Percentiles rank a stretch among this genome's conserved stretches.
These are phyloP conservation scores for Ormosia semicastrata DNA, from an alignment of 306 rosid genomes.

Conservation along the genomic window DNA sequence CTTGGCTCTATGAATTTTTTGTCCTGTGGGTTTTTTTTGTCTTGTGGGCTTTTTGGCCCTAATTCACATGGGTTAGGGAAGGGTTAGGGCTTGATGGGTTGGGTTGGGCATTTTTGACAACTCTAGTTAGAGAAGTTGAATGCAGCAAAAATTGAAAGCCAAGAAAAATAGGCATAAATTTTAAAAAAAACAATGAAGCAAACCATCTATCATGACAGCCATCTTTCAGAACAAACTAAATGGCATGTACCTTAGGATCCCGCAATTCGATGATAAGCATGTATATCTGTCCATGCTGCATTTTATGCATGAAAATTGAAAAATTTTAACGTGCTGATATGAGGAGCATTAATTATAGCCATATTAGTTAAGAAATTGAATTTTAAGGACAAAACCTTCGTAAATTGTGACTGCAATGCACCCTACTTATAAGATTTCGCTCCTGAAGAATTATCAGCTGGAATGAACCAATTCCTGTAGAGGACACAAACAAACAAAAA, in stretches of 20 bases:
- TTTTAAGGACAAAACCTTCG: constrained; percentile 20
- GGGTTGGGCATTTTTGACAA: too few species aligned
- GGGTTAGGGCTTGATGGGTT: too few species aligned
- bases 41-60: too few species aligned
- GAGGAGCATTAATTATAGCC: not conserved
- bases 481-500: not conserved
- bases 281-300: constrained; percentile 37
- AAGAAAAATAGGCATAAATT: not conserved
- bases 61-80: too few species aligned
- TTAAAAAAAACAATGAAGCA: too few species aligned
- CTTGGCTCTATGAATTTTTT: too few species aligned
- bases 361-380: not conserved
- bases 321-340: not conserved
- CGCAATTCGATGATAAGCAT: constrained; percentile 34
- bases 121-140: not conserved
- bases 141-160: not conserved
- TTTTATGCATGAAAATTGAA: too few species aligned
- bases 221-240: too few species aligned
- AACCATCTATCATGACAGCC: too few species aligned
- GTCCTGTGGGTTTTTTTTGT: too few species aligned
- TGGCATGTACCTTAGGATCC: constrained; percentile 35
- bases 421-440: constrained; percentile 26
- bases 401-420: constrained; percentile 37
- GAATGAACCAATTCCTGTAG: constrained; percentile 33
- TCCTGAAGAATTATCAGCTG: constrained; percentile 24